A percentile compares a stretch with the other conserved stretches of the same genome.
These are phyloP conservation scores for Paracorniculantispora psalliotae DNA, from an alignment of 2,329 filamentous ascomycete species.

Conservation along the genomic window DNA sequence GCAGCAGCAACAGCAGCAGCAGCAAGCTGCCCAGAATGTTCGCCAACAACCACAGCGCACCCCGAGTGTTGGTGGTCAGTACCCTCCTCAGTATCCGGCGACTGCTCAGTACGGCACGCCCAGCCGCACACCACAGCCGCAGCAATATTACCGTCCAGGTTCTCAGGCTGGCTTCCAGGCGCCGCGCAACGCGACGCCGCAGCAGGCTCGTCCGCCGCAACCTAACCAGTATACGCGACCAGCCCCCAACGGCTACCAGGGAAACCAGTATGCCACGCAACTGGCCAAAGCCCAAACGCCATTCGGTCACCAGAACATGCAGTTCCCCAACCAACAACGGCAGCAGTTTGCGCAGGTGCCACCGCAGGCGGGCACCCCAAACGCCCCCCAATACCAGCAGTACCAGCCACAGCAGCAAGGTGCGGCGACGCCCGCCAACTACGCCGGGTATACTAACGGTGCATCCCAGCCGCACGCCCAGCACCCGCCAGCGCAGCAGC, in stretches of 20 bases:
- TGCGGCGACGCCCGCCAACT: slow-evolving; percentile 33
- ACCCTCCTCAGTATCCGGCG: slow-evolving; percentile 39
- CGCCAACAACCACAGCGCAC: slow-evolving; percentile 35
- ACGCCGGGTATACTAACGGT: slow-evolving; percentile 40
- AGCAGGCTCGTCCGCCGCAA: slow-evolving; percentile 33
- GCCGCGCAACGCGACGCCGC: slow-evolving; percentile 31
- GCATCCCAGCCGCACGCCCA: slow-evolving; percentile 18
- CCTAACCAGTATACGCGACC: slow-evolving; percentile 46
- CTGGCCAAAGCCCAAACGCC: slow-evolving; percentile 48
- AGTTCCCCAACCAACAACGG: slow-evolving; percentile 44
- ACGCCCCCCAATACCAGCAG: slow-evolving; percentile 27
- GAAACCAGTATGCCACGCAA: slow-evolving; percentile 43
- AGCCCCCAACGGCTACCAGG: slow-evolving; percentile 42
- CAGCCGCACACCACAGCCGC: slow-evolving; percentile 41
- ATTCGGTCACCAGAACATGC: slow-evolving; percentile 48
- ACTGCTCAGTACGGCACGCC: slow-evolving; percentile 44
- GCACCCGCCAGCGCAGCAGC: slow-evolving; percentile 25
- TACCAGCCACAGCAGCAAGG: slow-evolving; percentile 34
- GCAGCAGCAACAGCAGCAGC: slow-evolving; percentile 20
- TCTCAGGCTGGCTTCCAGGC: slow-evolving; percentile 22
- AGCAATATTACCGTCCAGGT: slow-evolving; percentile 29
- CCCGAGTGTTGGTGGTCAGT: slow-evolving; percentile 36
- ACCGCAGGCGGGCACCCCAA: slow-evolving; percentile 36
- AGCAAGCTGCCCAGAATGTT: slow-evolving; percentile 20
- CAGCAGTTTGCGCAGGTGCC: slow-evolving; percentile 36